A percentile compares a stretch with the other conserved stretches of the same genome.
phyloP scores from a whole-genome alignment of 2,329 filamentous ascomycete genomes.

The Pseudogymnoascus sp. region DNA sequence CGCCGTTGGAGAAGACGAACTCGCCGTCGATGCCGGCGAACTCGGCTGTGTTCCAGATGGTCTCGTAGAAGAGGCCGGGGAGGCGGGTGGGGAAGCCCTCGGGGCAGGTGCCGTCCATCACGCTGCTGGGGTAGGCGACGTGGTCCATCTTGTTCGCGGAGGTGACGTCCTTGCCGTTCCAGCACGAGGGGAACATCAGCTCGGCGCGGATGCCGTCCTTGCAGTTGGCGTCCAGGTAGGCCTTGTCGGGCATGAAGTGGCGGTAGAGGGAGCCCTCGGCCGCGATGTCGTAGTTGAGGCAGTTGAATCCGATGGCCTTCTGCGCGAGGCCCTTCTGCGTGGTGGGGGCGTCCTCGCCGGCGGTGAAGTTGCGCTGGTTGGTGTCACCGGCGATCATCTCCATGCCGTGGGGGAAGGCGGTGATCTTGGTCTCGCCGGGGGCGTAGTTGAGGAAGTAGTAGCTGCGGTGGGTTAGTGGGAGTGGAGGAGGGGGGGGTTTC shows the following conservation, averaged over 20 bases:
- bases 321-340: conserved; percentile 63
- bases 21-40: conserved; percentile 57
- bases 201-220: conserved; percentile 74
- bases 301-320: conserved; percentile 91
- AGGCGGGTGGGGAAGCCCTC: conserved; percentile 59
- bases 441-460: conserved; percentile 75
- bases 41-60: conserved; percentile 67
- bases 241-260: conserved; percentile 74
- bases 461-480: conserved; percentile 35
- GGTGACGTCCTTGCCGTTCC: conserved; percentile 63
- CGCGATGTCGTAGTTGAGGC: conserved; percentile 65
- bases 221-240: conserved; percentile 74
- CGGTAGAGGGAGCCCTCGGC: conserved; percentile 72
- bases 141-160: conserved; percentile 52
- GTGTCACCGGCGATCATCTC: conserved; percentile 75
- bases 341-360: conserved; percentile 49
- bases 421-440: conserved; percentile 49
- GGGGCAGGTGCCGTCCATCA: conserved; percentile 73
- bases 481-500: neutral
- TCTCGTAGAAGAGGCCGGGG: conserved; percentile 75
- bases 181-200: conserved; percentile 84
- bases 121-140: conserved; percentile 69
- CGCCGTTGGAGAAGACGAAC: conserved; percentile 73
- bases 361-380: conserved; percentile 59
- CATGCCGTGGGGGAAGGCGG: conserved; percentile 70